phyloP scores from a whole-genome alignment of 2,329 filamentous ascomycete genomes.

The Fusarium marasasianum region DNA sequence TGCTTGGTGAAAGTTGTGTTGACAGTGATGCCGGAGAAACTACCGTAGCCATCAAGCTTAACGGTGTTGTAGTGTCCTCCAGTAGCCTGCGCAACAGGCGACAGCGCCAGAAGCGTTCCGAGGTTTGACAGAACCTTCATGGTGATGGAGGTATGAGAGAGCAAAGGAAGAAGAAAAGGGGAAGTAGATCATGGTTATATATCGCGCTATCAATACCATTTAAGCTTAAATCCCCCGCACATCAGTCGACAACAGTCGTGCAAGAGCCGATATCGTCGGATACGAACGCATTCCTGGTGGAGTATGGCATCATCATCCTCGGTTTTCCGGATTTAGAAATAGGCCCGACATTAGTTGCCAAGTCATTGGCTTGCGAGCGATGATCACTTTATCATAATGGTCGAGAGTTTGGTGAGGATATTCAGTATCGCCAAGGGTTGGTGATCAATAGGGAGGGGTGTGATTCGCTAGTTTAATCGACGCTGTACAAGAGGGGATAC shows the following conservation, averaged over 20 bases:
- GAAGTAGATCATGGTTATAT: not conserved
- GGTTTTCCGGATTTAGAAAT: conserved; percentile 2
- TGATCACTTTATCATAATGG: not conserved
- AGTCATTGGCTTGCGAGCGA: not conserved
- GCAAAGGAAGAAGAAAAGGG: too few species aligned
- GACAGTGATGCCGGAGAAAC: conserved; percentile 30
- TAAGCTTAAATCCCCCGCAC: not conserved
- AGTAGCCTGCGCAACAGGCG: conserved; percentile 7
- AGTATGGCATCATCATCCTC: conserved; percentile 11
- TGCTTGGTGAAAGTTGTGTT: conserved; percentile 29
- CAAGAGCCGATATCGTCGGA: not conserved
- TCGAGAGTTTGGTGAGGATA: not conserved
- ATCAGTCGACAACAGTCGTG: not conserved
- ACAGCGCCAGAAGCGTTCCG: conserved; percentile 17
- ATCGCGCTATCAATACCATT: not conserved
- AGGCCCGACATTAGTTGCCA: not conserved
- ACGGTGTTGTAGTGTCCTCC: conserved; percentile 15
- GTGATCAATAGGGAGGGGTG: rapidly evolving
- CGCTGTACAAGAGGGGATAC: not conserved
- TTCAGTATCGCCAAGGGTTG: not conserved
- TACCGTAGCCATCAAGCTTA: conserved; percentile 31
- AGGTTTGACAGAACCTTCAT: conserved; percentile 31
- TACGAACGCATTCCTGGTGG: not conserved
- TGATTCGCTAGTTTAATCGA: conserved; percentile 1
- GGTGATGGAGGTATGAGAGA: not conserved